These are phyloP conservation scores for Blastobotrys persicus DNA, from an alignment of 1,139 yeast genomes.

Conservation along the genomic window DNA sequence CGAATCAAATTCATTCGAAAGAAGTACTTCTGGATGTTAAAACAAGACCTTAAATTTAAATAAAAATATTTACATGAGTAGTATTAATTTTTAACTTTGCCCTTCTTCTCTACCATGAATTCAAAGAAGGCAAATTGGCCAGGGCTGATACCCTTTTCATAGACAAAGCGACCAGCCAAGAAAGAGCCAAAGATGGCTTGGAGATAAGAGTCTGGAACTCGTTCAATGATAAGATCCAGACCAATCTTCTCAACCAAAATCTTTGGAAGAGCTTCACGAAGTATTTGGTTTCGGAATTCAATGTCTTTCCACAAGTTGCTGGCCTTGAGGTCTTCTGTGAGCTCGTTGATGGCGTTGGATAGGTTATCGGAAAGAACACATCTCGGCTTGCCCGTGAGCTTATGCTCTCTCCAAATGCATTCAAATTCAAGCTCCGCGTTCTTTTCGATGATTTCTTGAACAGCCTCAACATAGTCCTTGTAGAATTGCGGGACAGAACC, in stretches of 20 bases:
- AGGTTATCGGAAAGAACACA: constrained; percentile 81
- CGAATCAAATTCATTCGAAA: too few species aligned
- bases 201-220: constrained; percentile 86
- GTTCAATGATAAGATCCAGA: constrained; percentile 62
- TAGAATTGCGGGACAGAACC: constrained; percentile 65
- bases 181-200: constrained; percentile 89
- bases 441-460: constrained; percentile 66
- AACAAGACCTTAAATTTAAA: neutral
- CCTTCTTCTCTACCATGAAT: constrained; percentile 45
- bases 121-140: constrained; percentile 83
- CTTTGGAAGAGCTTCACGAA: constrained; percentile 74
- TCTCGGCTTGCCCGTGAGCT: constrained; percentile 64
- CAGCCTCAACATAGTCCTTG: constrained; percentile 75
- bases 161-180: constrained; percentile 85
- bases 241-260: constrained; percentile 71
- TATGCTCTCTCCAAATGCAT: constrained; percentile 77
- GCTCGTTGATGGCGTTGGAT: constrained; percentile 80
- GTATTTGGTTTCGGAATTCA: constrained; percentile 71
- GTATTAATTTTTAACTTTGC: neutral
- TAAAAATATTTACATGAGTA: neutral
- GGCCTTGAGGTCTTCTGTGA: constrained; percentile 82
- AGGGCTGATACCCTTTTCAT: constrained; percentile 77
- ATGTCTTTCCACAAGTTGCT: constrained; percentile 86
- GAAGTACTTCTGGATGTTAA: too few species aligned
- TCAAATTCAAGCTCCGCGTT: constrained; percentile 87